Evolutionary conservation across 1,139 yeast species (phyloP), one percentile per base, ranked within the genome.

Genomic region (Barnettozyma hawaiiensis): DNA sequence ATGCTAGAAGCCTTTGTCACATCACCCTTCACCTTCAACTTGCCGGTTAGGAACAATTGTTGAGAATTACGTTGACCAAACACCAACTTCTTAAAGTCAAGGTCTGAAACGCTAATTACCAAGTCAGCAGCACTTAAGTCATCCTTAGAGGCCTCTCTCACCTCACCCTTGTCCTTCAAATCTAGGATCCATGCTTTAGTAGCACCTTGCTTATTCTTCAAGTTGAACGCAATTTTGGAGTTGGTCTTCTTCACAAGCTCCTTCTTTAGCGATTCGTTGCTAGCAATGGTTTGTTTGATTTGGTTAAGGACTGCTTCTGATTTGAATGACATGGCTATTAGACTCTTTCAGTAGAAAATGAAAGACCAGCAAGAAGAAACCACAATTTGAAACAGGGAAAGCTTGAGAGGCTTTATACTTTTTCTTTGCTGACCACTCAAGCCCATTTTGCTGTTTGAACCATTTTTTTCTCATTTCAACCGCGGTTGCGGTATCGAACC

Each of bases 1-100:
- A 85, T 77, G 48, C 80, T 75, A 45, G 90, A 78, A 48, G 95
- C 95, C 73, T 86, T 85, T 90, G 84, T 83, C 70, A 85, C 82
- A 69, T 85, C 85, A 58, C 95, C 95, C 72, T 80, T 83, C 53
- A 85, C 81, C 74, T 85, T 85, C 65, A 85, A 75, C 65, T 82
- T 83, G 44, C 95, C 95, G 59, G 76, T 70, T 85, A 85, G 78
- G 67, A 85, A 85, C 59, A 86, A 74, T 69, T 81, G 82, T 66
- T 85, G 95, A 46, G 95, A 89, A 62, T 81, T 82, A 51, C 87
- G 81, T 70, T 84, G 82, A 54, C 94, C 94, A 49, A 71, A 67
- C 44, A 85, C 85, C 57, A 85, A 74, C 61, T 75, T 78, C 54
- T 74, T 81, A 56, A 85, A 57, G 55, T 78, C 81, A 47, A 69